Evolutionary conservation across 2,329 filamentous ascomycete species (phyloP).

Genomic region (Aspergillus brunneoviolaceus): DNA sequence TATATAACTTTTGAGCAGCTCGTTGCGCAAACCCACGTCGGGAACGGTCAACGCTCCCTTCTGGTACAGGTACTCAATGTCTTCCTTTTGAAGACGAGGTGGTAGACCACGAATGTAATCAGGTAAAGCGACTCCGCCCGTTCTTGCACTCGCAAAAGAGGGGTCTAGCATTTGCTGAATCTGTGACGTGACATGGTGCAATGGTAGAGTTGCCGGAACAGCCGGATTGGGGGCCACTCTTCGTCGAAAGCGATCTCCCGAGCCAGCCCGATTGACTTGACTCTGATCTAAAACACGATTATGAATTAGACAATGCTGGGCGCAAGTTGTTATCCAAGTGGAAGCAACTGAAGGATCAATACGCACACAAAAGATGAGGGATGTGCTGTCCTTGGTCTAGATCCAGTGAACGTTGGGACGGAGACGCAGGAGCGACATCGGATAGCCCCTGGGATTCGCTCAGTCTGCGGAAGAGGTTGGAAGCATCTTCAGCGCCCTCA

Average conservation of each 20-base stretch:
- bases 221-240: conserved; percentile 46
- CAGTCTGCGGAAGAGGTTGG: conserved; percentile 28
- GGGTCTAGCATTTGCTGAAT: conserved; percentile 40
- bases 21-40: conserved; percentile 67
- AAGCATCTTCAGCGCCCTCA: conserved; percentile 37
- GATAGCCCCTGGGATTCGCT: conserved; percentile 30
- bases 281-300: conserved; percentile 28
- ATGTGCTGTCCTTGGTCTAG: conserved; percentile 57
- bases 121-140: conserved; percentile 51
- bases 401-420: conserved; percentile 49
- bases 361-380: conserved; percentile 64
- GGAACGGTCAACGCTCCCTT: conserved; percentile 85
- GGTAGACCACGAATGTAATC: conserved; percentile 80
- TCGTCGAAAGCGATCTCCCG: conserved; percentile 46
- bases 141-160: conserved; percentile 52
- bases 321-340: neutral
- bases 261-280: conserved; percentile 48
- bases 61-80: conserved; percentile 76
- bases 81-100: conserved; percentile 71
- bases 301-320: conserved; percentile 9
- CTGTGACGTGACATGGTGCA: conserved; percentile 37
- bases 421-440: conserved; percentile 37
- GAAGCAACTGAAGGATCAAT: neutral
- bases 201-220: conserved; percentile 38
- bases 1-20: conserved; percentile 76